Conservation (phyloP, 2,329 filamentous ascomycete genomes). For the Fusarium sulawesiense region DNA sequence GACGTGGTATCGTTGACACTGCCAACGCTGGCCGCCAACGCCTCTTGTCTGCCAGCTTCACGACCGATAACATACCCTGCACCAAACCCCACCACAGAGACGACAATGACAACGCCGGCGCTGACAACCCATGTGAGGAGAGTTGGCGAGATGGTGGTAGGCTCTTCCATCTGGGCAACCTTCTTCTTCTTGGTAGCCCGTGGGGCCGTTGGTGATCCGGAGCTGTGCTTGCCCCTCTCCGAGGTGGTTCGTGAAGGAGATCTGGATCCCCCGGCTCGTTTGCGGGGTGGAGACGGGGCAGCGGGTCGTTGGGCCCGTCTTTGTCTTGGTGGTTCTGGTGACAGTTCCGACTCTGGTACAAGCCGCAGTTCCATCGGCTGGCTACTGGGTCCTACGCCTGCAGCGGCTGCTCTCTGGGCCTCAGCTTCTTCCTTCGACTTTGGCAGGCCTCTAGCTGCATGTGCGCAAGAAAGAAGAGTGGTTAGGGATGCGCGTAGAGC, state of each 20-base stretch:
- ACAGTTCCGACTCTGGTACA: conserved; percentile 70
- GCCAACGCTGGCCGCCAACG: conserved; percentile 54
- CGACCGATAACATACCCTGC: conserved; percentile 76
- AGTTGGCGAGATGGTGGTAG: conserved; percentile 66
- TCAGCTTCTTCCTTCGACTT: conserved; percentile 68
- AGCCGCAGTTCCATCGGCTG: conserved; percentile 70
- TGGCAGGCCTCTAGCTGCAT: conserved; percentile 83
- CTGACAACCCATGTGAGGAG: conserved; percentile 73
- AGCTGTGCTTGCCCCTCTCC: conserved; percentile 64
- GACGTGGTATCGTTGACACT: conserved; percentile 60
- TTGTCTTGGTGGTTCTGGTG: conserved; percentile 50
- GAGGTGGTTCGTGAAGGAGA: conserved; percentile 46
- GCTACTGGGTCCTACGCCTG: conserved; percentile 58
- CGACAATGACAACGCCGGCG: conserved; percentile 74
- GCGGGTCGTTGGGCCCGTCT: conserved; percentile 39
- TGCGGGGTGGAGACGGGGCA: conserved; percentile 41
- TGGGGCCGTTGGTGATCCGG: conserved; percentile 54
- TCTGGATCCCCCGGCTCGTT: conserved; percentile 40
- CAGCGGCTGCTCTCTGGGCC: conserved; percentile 48
- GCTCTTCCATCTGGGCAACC: conserved; percentile 54
- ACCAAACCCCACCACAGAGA: conserved; percentile 75
- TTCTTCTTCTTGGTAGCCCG: conserved; percentile 71
- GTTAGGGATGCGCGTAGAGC: conserved; percentile 93
- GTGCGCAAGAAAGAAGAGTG: conserved; percentile 93
- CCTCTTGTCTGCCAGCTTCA: conserved; percentile 73